Percentiles rank a stretch among this genome's conserved stretches.
These are phyloP conservation scores for Croton setiger DNA, from an alignment of 441 rosid species.

Conservation along the genomic window DNA sequence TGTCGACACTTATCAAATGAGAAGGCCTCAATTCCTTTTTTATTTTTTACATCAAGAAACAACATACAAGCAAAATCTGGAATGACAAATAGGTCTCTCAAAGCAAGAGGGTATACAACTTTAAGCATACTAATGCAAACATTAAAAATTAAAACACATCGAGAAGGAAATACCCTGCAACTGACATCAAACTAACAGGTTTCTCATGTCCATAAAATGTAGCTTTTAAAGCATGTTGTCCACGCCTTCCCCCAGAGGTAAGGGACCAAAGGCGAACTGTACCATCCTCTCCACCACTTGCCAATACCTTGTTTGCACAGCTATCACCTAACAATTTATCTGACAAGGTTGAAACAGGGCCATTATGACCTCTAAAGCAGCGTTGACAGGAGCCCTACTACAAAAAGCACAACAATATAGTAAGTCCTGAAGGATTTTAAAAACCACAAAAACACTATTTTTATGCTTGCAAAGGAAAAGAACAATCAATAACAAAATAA, in stretches of 20 bases:
- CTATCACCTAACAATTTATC: conserved; percentile 57
- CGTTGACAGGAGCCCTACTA: conserved; percentile 54
- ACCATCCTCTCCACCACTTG: conserved; percentile 75
- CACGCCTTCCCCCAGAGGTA: conserved; percentile 46
- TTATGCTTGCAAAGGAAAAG: neutral
- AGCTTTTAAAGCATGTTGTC: conserved; percentile 55
- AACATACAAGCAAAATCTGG: conserved; percentile 9
- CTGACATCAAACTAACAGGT: conserved; percentile 50
- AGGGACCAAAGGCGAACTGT: conserved; percentile 75
- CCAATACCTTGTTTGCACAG: conserved; percentile 36
- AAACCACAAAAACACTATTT: conserved; percentile 1
- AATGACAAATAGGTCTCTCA: neutral
- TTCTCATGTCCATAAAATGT: conserved; percentile 63
- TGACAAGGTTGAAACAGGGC: conserved; percentile 55
- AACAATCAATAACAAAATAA: conserved; percentile 3
- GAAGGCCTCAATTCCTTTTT: neutral
- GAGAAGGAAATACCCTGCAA: conserved; percentile 45
- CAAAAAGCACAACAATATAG: conserved; percentile 11
- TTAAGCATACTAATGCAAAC: neutral
- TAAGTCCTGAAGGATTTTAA: conserved; percentile 7
- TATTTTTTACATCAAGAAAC: neutral
- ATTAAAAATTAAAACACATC: conserved; percentile 7
- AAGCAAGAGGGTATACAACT: conserved; percentile 4
- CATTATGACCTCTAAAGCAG: conserved; percentile 56
- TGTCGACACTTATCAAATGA: neutral